Evolutionary conservation across 1,139 yeast species (phyloP), one percentile per base, ranked within the genome.

Genomic region (Yarrowia galli): DNA sequence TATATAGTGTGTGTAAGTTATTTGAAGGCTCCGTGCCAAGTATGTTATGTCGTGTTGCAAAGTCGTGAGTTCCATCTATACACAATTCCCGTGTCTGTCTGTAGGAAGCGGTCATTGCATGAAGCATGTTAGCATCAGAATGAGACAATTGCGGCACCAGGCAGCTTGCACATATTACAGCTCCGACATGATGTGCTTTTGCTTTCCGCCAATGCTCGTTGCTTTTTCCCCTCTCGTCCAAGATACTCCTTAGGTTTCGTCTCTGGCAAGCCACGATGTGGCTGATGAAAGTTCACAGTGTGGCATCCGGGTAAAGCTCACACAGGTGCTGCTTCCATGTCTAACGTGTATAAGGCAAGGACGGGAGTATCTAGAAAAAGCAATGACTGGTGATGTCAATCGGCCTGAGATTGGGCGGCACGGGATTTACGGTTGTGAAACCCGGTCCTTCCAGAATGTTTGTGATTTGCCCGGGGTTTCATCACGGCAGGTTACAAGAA

Each of bases 1-100:
- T 54, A 54, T 54, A 54, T 54, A 54, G 46, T 40, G 61, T 40
- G 61, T 40, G 61, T 54, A 54, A 54, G 61, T 54, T 54, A 54
- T 54, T n/a, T 54, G 23, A 40, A 9, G 61, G 61, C 61, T n/a
- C 18, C 18, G 28, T 54, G 61, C 61, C 61, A 40, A 40, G 45
- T 53, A 15, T 53, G 25, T 49, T 18, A 18, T 51, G 20, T 51
- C 10, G 1, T 18, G 36, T 16, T 6, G 15, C 43, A 23, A 22
- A 15, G 9, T 8, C 3, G 42, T 10, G 28, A 35, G 43, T 36
- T 16, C 15, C 23, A 23, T 38, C 38, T 9, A 7, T 10, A 9
- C 25, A 25, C 48, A 12, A 6, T 35, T 20, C 32, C 45, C 28
- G 60, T 36, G 20, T 36, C 45, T 36, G 20, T 36, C 45, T 53